phyloP scores from a whole-genome alignment of 1,284 basidiomycete genomes.

The Cutaneotrichosporon mucoides region DNA sequence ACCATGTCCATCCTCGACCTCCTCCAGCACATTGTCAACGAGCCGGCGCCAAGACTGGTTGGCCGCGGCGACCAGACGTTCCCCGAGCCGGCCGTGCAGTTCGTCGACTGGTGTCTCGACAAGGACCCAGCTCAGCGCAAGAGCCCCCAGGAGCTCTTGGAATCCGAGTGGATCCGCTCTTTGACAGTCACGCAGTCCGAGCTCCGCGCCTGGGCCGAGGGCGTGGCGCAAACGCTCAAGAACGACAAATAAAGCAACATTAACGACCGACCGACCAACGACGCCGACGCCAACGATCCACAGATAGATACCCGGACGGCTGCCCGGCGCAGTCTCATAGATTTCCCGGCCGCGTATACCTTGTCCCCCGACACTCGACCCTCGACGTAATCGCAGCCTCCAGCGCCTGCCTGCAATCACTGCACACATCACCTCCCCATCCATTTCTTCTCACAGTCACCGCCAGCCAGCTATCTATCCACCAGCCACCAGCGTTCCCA shows the following conservation, averaged over 20 bases:
- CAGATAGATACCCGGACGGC: too few species aligned
- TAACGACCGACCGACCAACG: background rate
- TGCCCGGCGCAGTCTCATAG: too few species aligned
- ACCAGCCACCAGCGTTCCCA: background rate
- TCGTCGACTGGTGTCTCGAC: constrained; percentile 75
- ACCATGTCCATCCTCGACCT: constrained; percentile 97
- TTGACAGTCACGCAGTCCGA: constrained; percentile 34
- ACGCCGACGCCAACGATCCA: too few species aligned
- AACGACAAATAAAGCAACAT: background rate
- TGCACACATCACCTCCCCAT: too few species aligned
- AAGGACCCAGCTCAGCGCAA: constrained; percentile 74
- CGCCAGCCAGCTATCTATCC: background rate
- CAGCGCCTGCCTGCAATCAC: too few species aligned
- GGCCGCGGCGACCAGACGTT: constrained; percentile 52
- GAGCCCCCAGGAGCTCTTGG: constrained; percentile 73
- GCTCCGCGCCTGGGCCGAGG: constrained; percentile 33
- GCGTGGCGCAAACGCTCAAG: constrained; percentile 8
- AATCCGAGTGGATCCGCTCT: constrained; percentile 38
- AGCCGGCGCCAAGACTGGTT: constrained; percentile 78
- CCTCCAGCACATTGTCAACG: constrained; percentile 95
- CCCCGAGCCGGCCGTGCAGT: constrained; percentile 65
- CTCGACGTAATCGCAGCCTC: too few species aligned
- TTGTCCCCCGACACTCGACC: too few species aligned
- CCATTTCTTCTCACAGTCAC: too few species aligned
- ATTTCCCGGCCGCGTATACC: too few species aligned